These are phyloP conservation scores for Fonsecaea monophora DNA, from an alignment of 2,329 filamentous ascomycete genomes.

Conservation along the genomic window DNA sequence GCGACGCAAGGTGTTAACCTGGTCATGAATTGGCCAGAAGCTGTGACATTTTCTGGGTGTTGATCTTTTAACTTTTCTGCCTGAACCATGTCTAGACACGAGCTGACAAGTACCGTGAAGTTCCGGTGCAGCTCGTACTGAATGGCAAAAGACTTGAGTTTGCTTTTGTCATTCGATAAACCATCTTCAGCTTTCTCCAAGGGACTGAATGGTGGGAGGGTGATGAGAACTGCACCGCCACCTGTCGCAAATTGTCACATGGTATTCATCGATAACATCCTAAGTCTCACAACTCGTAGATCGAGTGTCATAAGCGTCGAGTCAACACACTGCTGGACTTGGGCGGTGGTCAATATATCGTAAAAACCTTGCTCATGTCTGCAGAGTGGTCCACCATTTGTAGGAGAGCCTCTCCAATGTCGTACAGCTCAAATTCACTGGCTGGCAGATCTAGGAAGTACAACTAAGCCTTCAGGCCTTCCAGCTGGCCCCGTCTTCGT, in stretches of 20 bases:
- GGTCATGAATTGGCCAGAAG: not conserved
- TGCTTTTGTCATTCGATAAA: no score
- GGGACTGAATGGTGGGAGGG: not conserved
- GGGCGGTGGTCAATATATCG: not conserved
- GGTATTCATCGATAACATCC: not conserved
- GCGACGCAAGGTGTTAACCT: not conserved
- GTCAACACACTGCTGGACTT: not conserved
- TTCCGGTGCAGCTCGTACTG: not conserved
- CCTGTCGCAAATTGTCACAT: not conserved
- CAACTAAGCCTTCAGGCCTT: constrained; percentile 6
- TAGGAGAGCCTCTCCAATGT: not conserved
- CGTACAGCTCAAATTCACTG: not conserved
- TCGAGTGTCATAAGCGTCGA: not conserved
- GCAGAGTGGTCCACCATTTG: not conserved
- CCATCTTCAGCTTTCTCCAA: no score
- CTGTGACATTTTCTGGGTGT: not conserved
- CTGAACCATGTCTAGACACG: not conserved
- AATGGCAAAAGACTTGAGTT: no score
- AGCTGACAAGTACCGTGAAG: not conserved
- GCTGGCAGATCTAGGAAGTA: not conserved
- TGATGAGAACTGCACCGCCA: not conserved
- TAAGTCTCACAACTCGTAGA: not conserved
- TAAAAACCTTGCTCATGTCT: not conserved
- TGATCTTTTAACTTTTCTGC: not conserved
- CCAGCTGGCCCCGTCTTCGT: not conserved